phyloP scores from a whole-genome alignment of 805 yeast genomes.

The Ogataea allantospora region DNA sequence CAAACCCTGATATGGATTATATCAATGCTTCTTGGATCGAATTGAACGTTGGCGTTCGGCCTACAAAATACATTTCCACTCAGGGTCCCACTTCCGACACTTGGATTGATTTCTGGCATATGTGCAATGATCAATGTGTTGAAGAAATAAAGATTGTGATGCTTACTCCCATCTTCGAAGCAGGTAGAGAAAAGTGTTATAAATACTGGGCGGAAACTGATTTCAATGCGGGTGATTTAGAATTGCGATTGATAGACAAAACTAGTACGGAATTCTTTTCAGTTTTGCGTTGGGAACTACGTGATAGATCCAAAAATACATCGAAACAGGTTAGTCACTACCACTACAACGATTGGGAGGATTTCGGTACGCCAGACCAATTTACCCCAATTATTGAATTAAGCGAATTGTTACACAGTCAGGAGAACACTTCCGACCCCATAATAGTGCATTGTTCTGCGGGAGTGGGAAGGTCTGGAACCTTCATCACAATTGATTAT shows the following conservation, averaged over 20 bases:
- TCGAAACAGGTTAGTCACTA: slow-evolving; percentile 32
- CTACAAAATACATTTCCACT: slow-evolving; percentile 55
- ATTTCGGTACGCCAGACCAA: slow-evolving; percentile 39
- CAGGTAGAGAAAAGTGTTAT: slow-evolving; percentile 39
- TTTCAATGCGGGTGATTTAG: slow-evolving; percentile 8
- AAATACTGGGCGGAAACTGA: slow-evolving; percentile 37
- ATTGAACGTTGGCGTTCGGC: slow-evolving; percentile 15
- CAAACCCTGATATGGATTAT: slow-evolving; percentile 33
- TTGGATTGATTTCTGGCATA: slow-evolving; percentile 46
- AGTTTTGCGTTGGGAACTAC: slow-evolving; percentile 22
- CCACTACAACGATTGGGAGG: slow-evolving; percentile 45
- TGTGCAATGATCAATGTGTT: slow-evolving; percentile 29
- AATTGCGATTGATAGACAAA: slow-evolving; percentile 11
- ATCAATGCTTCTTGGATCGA: slow-evolving; percentile 38
- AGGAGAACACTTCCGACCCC: slow-evolving; percentile 20
- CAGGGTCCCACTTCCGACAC: slow-evolving; percentile 60
- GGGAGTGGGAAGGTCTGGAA: slow-evolving; percentile 60
- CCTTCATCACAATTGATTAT: slow-evolving; percentile 47
- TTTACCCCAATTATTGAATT: slow-evolving; percentile 32
- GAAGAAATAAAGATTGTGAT: slow-evolving; percentile 53
- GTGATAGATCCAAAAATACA: slow-evolving; percentile 2
- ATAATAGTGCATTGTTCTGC: slow-evolving; percentile 55
- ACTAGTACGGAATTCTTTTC: slow-evolving; percentile 4
- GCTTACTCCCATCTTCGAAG: slow-evolving; percentile 65
- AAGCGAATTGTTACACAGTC: slow-evolving; percentile 16